Evolutionary conservation across 495 filamentous ascomycete genomes (phyloP), one percentile per base, ranked within the genome.

Genomic region (Aspergillus ostianus): DNA sequence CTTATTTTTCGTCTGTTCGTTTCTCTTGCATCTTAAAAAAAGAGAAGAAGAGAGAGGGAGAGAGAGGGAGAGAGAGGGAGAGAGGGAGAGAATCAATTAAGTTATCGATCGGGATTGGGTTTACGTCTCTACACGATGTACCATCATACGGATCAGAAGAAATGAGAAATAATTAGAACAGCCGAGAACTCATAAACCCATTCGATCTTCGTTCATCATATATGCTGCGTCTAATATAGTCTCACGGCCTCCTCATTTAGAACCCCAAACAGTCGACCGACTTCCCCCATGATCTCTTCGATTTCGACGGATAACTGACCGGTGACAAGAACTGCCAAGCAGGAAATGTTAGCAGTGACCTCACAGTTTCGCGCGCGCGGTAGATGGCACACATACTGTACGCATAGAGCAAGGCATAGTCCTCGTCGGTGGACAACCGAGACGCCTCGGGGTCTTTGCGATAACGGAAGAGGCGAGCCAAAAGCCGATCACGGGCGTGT

Each of bases 381-480:
- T 15, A 65, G 3, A 51, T 13, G 41, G 3, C 21, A 20, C 64
- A 66, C 79, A 69, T 69, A 89, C 86, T 82, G 70, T 88, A 91
- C n/a, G 88, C 85, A 77, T 90, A 91, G 6, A 90, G 70, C 56
- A 89, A 64, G 46, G 86, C 85, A 69, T 87, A 89, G 60, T 90
- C 88, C 58, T 88, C 84, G 59, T 90, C 87, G 0, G 76, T 83
- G 3, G 83, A 78, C 29, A 76, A 70, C 19, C 78, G 75, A 21
- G 73, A 71, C 6, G 66, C 77, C n/a, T 80, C 80, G n/a, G 82
- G 82, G 55, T 87, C 82, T 66, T 87, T 87, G 29, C 93, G 79
- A 72, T 92, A 97, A 62, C 85, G 85, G 61, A 92, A 96, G 44
- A 97, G 87, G 73, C 91, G 93, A 12, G 91, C 90, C n/a, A 98